Percentiles rank a stretch among this genome's conserved stretches.
Evolutionary conservation across 2,329 filamentous ascomycete genomes (phyloP).

Genomic region (Stagonosporopsis cucurbitacearum): DNA sequence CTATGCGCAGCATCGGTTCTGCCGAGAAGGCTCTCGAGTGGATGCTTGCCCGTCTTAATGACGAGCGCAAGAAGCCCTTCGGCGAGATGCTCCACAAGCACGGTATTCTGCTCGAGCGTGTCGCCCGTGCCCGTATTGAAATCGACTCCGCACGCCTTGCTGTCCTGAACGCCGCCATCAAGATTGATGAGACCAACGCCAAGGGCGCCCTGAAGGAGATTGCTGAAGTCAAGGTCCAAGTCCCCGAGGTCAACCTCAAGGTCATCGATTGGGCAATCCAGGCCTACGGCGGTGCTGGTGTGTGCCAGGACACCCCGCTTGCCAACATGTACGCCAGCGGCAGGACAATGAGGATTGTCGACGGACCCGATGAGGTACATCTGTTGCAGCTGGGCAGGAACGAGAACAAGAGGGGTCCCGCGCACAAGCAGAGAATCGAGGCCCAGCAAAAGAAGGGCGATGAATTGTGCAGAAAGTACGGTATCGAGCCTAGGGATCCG

Average conservation of each 20-base stretch:
- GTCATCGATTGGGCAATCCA: constrained; percentile 96
- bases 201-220: constrained; percentile 93
- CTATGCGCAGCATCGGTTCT: constrained; percentile 92
- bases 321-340: constrained; percentile 77
- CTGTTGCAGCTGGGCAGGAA: constrained; percentile 77
- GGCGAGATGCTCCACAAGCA: constrained; percentile 86
- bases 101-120: constrained; percentile 93
- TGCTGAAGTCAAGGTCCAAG: constrained; percentile 90
- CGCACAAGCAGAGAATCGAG: constrained; percentile 66
- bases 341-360: constrained; percentile 82
- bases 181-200: constrained; percentile 87
- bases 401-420: constrained; percentile 74
- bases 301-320: constrained; percentile 92
- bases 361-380: constrained; percentile 95
- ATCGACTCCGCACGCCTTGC: constrained; percentile 90
- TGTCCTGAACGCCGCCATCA: constrained; percentile 92
- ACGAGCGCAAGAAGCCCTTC: constrained; percentile 88
- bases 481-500: constrained; percentile 52
- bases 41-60: constrained; percentile 94
- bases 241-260: constrained; percentile 79
- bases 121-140: constrained; percentile 89
- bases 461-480: constrained; percentile 69
- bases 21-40: constrained; percentile 91
- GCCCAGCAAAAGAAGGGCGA: constrained; percentile 70
- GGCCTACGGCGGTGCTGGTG: constrained; percentile 86